These are phyloP conservation scores for Oryza longistaminata DNA, from an alignment of 176 grass and related monocot genomes.

Conservation along the genomic window DNA sequence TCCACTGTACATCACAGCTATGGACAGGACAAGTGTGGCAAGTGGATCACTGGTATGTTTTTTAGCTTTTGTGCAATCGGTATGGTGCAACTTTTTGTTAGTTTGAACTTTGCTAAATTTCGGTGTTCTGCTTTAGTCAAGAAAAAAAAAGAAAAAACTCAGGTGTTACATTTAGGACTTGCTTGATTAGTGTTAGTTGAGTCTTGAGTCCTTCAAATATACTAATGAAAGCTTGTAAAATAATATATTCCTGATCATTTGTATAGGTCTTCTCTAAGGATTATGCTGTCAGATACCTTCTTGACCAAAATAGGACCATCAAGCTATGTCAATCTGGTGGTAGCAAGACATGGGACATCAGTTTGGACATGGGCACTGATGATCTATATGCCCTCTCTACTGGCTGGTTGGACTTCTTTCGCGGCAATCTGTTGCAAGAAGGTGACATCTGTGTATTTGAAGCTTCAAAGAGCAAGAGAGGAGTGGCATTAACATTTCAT, in stretches of 20 bases:
- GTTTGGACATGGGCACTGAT: not conserved
- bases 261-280: conserved; percentile 20
- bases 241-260: not conserved
- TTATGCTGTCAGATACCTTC: conserved; percentile 31
- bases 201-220: not conserved
- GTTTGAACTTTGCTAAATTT: not conserved
- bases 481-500: conserved; percentile 16
- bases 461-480: not conserved
- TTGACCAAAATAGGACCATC: not conserved
- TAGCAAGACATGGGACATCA: conserved; percentile 16
- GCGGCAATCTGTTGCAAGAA: conserved; percentile 7
- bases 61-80: no score
- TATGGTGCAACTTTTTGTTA: not conserved
- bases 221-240: not conserved
- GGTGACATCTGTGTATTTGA: conserved; percentile 30
- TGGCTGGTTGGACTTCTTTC: conserved; percentile 27
- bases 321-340: not conserved
- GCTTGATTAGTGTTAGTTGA: no score
- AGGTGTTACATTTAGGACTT: no score
- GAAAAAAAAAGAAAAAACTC: no score
- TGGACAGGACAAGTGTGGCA: not conserved
- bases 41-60: conserved; percentile 31
- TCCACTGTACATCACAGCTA: conserved; percentile 32
- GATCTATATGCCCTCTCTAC: not conserved
- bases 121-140: no score